Evolutionary conservation across 2,329 filamentous ascomycete genomes (phyloP).

Genomic region (Pestalotiopsis sp.): DNA sequence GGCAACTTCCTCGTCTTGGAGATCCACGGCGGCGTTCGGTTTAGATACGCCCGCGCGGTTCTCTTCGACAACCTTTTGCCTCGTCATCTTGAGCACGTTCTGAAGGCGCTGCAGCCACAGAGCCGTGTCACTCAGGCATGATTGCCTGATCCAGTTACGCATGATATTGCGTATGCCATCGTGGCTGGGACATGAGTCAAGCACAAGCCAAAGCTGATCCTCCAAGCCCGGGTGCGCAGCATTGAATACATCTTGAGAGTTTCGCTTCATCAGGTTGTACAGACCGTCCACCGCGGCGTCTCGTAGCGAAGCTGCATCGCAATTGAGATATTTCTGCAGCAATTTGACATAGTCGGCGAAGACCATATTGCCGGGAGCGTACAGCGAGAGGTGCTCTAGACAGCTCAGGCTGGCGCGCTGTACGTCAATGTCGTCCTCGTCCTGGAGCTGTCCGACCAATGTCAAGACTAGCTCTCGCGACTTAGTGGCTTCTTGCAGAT

Average conservation of each 20-base stretch:
- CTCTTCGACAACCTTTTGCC: constrained; percentile 64
- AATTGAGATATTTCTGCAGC: constrained; percentile 77
- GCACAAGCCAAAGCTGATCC: constrained; percentile 87
- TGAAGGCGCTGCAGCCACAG: constrained; percentile 92
- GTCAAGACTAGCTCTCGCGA: constrained; percentile 91
- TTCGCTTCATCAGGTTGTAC: constrained; percentile 92
- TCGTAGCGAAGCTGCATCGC: constrained; percentile 68
- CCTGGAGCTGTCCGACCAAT: constrained; percentile 79
- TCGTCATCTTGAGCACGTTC: constrained; percentile 84
- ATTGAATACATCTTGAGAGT: constrained; percentile 79
- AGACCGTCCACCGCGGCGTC: constrained; percentile 86
- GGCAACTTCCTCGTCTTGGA: constrained; percentile 95
- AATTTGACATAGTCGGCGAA: constrained; percentile 82
- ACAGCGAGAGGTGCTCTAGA: constrained; percentile 88
- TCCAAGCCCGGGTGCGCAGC: constrained; percentile 80
- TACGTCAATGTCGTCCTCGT: constrained; percentile 71
- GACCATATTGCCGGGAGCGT: constrained; percentile 85
- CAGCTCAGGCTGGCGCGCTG: constrained; percentile 80
- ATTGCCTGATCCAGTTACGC: constrained; percentile 91
- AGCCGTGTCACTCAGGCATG: constrained; percentile 76
- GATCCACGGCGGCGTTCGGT: constrained; percentile 65
- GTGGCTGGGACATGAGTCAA: constrained; percentile 78
- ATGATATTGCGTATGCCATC: constrained; percentile 85
- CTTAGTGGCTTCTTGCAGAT: constrained; percentile 89
- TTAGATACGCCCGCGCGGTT: constrained; percentile 47